These are phyloP conservation scores for Erigeron canadensis DNA, from an alignment of 129 eudicot species.

Conservation along the genomic window DNA sequence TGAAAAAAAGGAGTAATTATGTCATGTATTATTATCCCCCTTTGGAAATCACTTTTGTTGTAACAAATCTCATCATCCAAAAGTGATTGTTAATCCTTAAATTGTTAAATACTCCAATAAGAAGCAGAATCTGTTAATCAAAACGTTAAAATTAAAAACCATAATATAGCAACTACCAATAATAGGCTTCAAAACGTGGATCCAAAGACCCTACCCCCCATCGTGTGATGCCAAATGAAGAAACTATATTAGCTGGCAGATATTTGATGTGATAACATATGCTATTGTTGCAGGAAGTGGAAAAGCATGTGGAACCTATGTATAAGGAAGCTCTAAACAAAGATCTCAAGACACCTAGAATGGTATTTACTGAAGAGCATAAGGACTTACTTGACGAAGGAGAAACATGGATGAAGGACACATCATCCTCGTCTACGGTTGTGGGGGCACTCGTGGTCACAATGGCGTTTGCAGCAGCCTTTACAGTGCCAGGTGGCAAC, in stretches of 20 bases:
- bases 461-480: slow-evolving; percentile 37
- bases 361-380: slow-evolving; percentile 33
- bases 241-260: too few species aligned
- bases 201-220: background rate
- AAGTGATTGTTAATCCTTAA: too few species aligned
- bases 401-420: slow-evolving; percentile 36
- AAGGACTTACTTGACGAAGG: slow-evolving; percentile 30
- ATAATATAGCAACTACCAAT: background rate
- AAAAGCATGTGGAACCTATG: slow-evolving; percentile 27
- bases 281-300: slow-evolving; percentile 26
- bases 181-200: background rate
- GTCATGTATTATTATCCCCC: background rate
- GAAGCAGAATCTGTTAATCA: background rate
- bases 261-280: background rate
- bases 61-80: background rate
- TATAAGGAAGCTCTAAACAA: slow-evolving; percentile 24
- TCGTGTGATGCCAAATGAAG: background rate
- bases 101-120: background rate
- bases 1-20: background rate
- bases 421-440: slow-evolving; percentile 26
- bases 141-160: too few species aligned
- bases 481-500: slow-evolving; percentile 36
- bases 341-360: slow-evolving; percentile 29
- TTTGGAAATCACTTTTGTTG: background rate
- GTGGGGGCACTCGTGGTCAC: slow-evolving; percentile 30